These are phyloP conservation scores for Picea glauca DNA, from an alignment of 75 land plant species.

Conservation along the genomic window DNA sequence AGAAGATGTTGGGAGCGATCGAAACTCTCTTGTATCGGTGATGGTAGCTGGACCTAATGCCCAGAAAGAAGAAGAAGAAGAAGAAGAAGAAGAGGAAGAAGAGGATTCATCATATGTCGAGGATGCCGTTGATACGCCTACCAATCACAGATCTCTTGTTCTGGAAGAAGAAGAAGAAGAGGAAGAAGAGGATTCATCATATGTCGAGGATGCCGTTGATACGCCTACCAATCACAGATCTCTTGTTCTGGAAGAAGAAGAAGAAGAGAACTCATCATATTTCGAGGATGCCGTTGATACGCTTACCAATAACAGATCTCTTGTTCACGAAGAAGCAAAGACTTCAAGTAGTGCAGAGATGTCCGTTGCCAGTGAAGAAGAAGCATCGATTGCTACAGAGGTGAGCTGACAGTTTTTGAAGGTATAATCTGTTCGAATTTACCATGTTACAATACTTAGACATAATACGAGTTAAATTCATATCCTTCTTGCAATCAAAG, in stretches of 20 bases:
- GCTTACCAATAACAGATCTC: neutral
- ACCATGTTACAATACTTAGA: too few relatives aligned
- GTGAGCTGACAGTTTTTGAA: neutral
- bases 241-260: neutral
- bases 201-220: too few relatives aligned
- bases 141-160: neutral
- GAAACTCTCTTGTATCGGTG: neutral
- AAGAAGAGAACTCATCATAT: neutral
- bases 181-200: neutral
- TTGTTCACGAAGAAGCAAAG: neutral
- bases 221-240: neutral
- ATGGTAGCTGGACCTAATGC: neutral
- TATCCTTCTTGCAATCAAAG: too few relatives aligned
- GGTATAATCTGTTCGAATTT: too few relatives aligned
- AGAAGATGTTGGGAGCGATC: neutral
- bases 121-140: too few relatives aligned
- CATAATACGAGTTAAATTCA: too few relatives aligned
- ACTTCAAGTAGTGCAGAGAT: neutral
- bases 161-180: neutral
- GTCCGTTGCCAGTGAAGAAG: neutral
- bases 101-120: neutral
- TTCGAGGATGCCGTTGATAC: too few relatives aligned
- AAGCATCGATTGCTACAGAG: constrained; percentile 6
- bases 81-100: neutral
- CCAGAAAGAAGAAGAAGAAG: neutral